Percentiles rank a stretch among this genome's conserved stretches.
Conservation (phyloP, 768 basidiomycete genomes). For the Tulasnella sp. region DNA sequence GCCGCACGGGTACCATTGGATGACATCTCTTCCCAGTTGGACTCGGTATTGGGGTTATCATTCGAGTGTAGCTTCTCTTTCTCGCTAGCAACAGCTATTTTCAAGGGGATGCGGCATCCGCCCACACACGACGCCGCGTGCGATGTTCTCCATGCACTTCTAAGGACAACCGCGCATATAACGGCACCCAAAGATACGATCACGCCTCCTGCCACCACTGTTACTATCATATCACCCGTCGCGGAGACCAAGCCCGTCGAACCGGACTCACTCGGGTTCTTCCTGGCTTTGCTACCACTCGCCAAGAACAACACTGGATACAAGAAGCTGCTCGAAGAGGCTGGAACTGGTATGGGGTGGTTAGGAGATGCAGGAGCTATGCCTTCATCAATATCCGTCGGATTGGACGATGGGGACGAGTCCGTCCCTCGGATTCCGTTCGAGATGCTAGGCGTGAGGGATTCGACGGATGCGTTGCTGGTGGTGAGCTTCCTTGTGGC, state of each 20-base stretch:
- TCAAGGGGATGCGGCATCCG: constrained; percentile 73
- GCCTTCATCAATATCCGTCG: background rate
- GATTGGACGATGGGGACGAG: constrained; percentile 27
- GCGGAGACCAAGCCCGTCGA: constrained; percentile 29
- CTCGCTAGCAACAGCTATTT: constrained; percentile 68
- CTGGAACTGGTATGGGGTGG: constrained; percentile 42
- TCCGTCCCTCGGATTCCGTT: constrained; percentile 45
- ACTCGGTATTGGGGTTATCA: constrained; percentile 59
- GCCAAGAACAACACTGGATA: constrained; percentile 49
- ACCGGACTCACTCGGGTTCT: constrained; percentile 61
- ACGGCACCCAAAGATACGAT: constrained; percentile 12
- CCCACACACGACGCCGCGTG: constrained; percentile 52
- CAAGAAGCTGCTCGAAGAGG: constrained; percentile 51
- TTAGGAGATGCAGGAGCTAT: constrained; percentile 34
- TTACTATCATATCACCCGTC: constrained; percentile 32
- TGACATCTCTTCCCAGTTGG: constrained; percentile 59
- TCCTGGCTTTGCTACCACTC: constrained; percentile 64
- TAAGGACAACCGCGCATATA: constrained; percentile 43
- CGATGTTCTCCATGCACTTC: constrained; percentile 48
- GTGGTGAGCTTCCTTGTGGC: constrained; percentile 64
- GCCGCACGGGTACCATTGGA: constrained; percentile 55
- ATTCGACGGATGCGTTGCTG: constrained; percentile 57
- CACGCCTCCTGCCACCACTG: constrained; percentile 27
- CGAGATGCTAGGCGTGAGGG: constrained; percentile 48
- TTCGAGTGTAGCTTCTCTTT: constrained; percentile 76